These are phyloP conservation scores for Cokeromyces recurvatus DNA, from an alignment of 371 early-diverging fungal genomes.

Conservation along the genomic window DNA sequence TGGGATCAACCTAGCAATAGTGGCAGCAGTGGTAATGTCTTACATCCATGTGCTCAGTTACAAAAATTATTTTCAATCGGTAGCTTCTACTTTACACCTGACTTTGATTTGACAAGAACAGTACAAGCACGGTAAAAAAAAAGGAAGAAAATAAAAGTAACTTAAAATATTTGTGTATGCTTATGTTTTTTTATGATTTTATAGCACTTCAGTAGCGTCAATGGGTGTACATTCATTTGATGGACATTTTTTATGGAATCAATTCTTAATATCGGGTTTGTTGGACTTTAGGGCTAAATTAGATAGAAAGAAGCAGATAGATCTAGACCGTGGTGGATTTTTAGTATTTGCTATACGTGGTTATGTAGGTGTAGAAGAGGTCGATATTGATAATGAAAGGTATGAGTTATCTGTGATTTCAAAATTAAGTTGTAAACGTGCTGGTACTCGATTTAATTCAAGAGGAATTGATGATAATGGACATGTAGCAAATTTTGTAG, in stretches of 20 bases:
- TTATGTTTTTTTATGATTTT: constrained; percentile 1
- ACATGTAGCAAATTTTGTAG: constrained; percentile 97
- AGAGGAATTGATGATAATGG: constrained; percentile 98
- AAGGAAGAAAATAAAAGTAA: no score
- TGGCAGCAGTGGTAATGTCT: constrained; percentile 16
- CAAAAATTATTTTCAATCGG: constrained; percentile 66
- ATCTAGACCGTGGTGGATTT: constrained; percentile 68
- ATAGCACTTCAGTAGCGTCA: constrained; percentile 42
- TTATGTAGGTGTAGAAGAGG: constrained; percentile 53
- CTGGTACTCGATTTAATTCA: constrained; percentile 94
- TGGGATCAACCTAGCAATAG: constrained; percentile 24
- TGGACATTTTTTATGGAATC: constrained; percentile 88
- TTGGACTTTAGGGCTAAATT: constrained; percentile 74
- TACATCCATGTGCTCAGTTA: constrained; percentile 60
- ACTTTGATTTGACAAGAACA: constrained; percentile 70
- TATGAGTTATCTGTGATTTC: constrained; percentile 78
- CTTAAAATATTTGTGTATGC: no score
- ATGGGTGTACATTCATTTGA: constrained; percentile 51
- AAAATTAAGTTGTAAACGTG: constrained; percentile 88
- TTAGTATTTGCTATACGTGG: constrained; percentile 71
- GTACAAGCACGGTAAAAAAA: constrained; percentile 54
- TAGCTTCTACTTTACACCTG: constrained; percentile 73
- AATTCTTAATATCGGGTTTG: constrained; percentile 71
- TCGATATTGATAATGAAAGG: constrained; percentile 36
- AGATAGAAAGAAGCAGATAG: constrained; percentile 52